These are phyloP conservation scores for Vigna nakashimae DNA, from an alignment of 306 rosid genomes.

Conservation along the genomic window DNA sequence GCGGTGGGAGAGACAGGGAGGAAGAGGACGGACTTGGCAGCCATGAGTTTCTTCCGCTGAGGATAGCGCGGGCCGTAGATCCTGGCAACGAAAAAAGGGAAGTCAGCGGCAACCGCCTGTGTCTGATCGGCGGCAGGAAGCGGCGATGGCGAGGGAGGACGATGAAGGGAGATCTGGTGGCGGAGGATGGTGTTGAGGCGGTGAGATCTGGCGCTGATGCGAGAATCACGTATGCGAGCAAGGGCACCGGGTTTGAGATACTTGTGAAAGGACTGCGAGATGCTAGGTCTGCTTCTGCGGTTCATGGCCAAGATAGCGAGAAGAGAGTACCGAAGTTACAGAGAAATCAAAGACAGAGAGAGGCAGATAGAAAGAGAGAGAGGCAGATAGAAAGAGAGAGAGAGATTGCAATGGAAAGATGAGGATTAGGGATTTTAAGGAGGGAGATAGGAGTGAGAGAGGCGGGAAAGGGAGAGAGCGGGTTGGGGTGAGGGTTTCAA, in stretches of 20 bases:
- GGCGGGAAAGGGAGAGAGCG: conserved; percentile 53
- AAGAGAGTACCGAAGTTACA: not conserved
- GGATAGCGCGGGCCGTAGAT: conserved; percentile 70
- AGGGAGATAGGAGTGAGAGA: conserved; percentile 39
- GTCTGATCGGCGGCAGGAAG: conserved; percentile 35
- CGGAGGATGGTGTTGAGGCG: conserved; percentile 35
- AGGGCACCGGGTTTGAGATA: conserved; percentile 91
- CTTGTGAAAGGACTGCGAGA: conserved; percentile 61
- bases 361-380: too few relatives aligned
- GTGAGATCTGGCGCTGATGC: conserved; percentile 74
- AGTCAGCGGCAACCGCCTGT: conserved; percentile 33
- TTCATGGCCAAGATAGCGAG: conserved; percentile 51
- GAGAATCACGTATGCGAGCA: conserved; percentile 86
- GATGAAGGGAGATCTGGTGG: conserved; percentile 52
- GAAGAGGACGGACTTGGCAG: conserved; percentile 64
- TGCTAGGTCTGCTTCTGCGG: conserved; percentile 50
- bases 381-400: not conserved
- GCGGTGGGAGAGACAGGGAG: conserved; percentile 49
- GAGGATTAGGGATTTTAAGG: conserved; percentile 43
- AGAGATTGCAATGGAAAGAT: not conserved
- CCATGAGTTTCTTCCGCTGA: conserved; percentile 77
- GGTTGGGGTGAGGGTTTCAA: conserved; percentile 55
- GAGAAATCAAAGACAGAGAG: not conserved
- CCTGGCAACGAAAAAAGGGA: conserved; percentile 63
- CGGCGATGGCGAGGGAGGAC: conserved; percentile 2